Base-by-base conservation (phyloP, 345 rosid genomes). In the Erodium maritimum region DNA sequence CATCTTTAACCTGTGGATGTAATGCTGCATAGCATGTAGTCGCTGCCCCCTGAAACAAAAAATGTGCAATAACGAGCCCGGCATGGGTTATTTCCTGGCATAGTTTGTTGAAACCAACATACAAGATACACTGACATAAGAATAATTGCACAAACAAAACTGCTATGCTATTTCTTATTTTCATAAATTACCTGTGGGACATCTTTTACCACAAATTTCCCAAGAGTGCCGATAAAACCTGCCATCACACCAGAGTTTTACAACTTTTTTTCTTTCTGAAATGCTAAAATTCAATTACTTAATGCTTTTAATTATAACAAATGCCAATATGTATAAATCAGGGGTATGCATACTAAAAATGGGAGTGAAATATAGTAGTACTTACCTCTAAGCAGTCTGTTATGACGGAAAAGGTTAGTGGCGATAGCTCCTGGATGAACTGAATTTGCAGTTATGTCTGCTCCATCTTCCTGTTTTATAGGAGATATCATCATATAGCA, bases 1-100 rank as follows among this genome's bases (percentile, higher is more conserved):
- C 72, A 21, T 87, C 91, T 60, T 68, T 63, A 10, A 80, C 81
- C 24, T 79, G 82, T 23, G 87, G 89, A 72, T 82, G 69, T 75
- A 80, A 65, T 57, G 95, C 84, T 53, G 75, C 82, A 61, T 80
- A 84, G 69, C 91, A 87, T 52, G 89, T 80, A 19, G 95, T 82
- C 46, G 91, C 89, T 0, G 89, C 89, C 50, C 89, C 95, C 89
- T 84, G 54, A 62, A 67, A 60, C 12, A 20, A 42, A 37, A 37
- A 37, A 3, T 8, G 8, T 3, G 34, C 3, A 29, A 29, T 29
- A 29, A 29, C n/a, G n/a, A n/a, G n/a, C n/a, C n/a, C n/a, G n/a
- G n/a, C n/a, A n/a, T n/a, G n/a, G n/a, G n/a, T n/a, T n/a, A n/a
- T n/a, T n/a, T n/a, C n/a, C n/a, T n/a, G n/a, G n/a, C n/a, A n/a